Evolutionary conservation across 495 filamentous ascomycete species (phyloP).

Genomic region (Penicillium coprophilum): DNA sequence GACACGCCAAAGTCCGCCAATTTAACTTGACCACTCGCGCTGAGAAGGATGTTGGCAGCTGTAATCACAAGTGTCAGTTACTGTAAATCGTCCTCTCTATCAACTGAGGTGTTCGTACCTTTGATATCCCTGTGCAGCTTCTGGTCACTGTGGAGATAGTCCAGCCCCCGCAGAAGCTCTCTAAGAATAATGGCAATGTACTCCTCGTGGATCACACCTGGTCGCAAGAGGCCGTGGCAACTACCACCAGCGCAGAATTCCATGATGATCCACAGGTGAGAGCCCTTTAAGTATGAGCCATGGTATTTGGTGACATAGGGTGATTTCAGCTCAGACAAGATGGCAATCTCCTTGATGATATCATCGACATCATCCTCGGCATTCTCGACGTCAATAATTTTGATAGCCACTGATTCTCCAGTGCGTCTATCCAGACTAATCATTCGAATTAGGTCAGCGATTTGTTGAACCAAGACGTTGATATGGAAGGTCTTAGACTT

Average conservation of each 20-base stretch:
- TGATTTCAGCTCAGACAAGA: slow-evolving; percentile 89
- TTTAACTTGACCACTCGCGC: slow-evolving; percentile 90
- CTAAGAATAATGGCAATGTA: slow-evolving; percentile 93
- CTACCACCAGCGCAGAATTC: slow-evolving; percentile 92
- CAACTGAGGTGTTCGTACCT: slow-evolving; percentile 50
- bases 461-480: background rate
- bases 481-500: slow-evolving; percentile 36
- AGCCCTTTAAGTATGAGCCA: slow-evolving; percentile 92
- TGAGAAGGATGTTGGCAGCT: slow-evolving; percentile 90
- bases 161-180: slow-evolving; percentile 84
- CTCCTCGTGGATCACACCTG: slow-evolving; percentile 85
- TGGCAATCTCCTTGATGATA: slow-evolving; percentile 97
- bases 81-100: background rate
- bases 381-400: slow-evolving; percentile 96
- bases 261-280: slow-evolving; percentile 97
- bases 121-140: slow-evolving; percentile 98
- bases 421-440: slow-evolving; percentile 77
- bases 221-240: slow-evolving; percentile 88
- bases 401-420: slow-evolving; percentile 87
- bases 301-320: slow-evolving; percentile 96
- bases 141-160: slow-evolving; percentile 91
- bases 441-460: background rate
- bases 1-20: slow-evolving; percentile 97
- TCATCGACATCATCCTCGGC: slow-evolving; percentile 98
- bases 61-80: slow-evolving; percentile 18